phyloP scores from a whole-genome alignment of 768 basidiomycete genomes.

The Infundibulicybe gibba region DNA sequence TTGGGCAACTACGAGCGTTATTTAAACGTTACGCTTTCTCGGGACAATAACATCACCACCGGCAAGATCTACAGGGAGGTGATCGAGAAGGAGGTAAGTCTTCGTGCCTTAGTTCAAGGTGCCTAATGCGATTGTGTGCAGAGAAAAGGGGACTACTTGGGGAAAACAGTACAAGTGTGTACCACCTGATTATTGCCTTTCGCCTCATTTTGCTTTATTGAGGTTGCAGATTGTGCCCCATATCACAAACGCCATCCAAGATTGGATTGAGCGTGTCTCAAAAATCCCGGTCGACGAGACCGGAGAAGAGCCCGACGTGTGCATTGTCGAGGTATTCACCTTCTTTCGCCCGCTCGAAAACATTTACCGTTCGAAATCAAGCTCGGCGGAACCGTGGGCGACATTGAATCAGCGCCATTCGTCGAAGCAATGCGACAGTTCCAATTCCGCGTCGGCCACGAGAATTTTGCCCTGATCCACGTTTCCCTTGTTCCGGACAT shows the following conservation, averaged over 20 bases:
- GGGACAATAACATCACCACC: constrained; percentile 98
- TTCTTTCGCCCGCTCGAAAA: neutral
- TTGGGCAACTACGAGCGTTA: constrained; percentile 99
- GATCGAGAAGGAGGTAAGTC: constrained; percentile 90
- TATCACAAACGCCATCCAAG: constrained; percentile 94
- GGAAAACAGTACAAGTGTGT: constrained; percentile 91
- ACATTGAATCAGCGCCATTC: constrained; percentile 98
- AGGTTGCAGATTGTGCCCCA: constrained; percentile 87
- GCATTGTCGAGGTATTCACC: constrained; percentile 83
- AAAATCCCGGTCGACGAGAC: constrained; percentile 95
- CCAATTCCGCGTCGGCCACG: constrained; percentile 95
- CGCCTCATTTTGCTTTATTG: neutral
- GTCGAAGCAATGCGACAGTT: constrained; percentile 99
- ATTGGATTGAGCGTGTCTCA: constrained; percentile 96
- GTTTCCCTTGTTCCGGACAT: constrained; percentile 98
- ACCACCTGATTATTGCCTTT: neutral
- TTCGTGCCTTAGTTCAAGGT: neutral
- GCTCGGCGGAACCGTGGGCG: constrained; percentile 98
- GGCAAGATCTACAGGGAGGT: constrained; percentile 97
- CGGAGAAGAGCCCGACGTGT: constrained; percentile 90
- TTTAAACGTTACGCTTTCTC: constrained; percentile 87
- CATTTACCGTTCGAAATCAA: constrained; percentile 23
- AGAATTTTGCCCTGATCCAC: constrained; percentile 95
- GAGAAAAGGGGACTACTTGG: constrained; percentile 86
- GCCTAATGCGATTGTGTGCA: constrained; percentile 20